Base-by-base conservation (phyloP, 2,329 filamentous ascomycete genomes). In the Ophiostoma sp. region DNA sequence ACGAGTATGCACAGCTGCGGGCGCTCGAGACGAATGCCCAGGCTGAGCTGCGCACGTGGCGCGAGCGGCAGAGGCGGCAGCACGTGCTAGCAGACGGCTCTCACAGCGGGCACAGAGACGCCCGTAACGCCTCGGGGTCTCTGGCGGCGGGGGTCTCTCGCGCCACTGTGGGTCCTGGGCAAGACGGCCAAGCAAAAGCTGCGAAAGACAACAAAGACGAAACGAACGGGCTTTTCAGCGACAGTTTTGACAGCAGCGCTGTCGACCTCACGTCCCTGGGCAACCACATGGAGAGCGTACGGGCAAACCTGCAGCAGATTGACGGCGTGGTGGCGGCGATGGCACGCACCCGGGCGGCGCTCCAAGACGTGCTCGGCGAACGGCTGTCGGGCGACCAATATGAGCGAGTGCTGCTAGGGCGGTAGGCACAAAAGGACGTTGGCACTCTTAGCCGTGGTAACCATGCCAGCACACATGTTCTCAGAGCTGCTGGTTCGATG, bases 201-300 rank as follows among this genome's bases (percentile, higher is more conserved):
- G 36, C 16, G 38, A 41, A 38, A 27, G 52, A 36, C 27, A 40
- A n/a, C 8, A 14, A 58, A 58, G 18, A 49, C 40, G 6, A 55
- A 55, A 36, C n/a, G 27, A 18, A 14, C 41, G 40, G 12, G 40
- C 42, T 52, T 7, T 66, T 64, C 16, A 63, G 60, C 40, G 63
- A 64, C 63, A 47, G 41, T 18, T 47, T 36, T 44, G 63, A 64
- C 63, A 47, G n/a, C 63, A 64, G n/a, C 63, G 63, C 47, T 4
- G 42, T 64, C 42, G 63, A 64, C 63, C 41, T 64, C 1, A 42
- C 63, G 6, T 12, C 63, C 6, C 78, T 87, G 18, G 77, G 78
- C 11, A 84, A 75, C 66, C 85, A 87, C 71, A 82, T 86, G 76
- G 83, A 86, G 70, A 86, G 83, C 72, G 82, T 87, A 74, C 78